phyloP scores from a whole-genome alignment of 1,284 basidiomycete genomes.

The Wallemia ichthyophaga region DNA sequence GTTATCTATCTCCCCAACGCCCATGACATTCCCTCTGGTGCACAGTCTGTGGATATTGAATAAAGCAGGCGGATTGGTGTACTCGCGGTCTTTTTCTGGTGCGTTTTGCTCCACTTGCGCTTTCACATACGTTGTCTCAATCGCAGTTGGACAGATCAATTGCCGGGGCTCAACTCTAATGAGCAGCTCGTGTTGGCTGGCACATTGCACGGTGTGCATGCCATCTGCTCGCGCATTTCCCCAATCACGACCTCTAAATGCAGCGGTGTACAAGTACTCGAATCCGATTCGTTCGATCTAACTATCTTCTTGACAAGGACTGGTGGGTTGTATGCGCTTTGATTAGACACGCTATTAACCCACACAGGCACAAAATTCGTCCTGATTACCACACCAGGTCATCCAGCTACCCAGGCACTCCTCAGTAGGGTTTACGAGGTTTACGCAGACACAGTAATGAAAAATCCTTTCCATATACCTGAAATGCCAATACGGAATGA shows the following conservation, averaged over 20 bases:
- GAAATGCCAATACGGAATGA: slow-evolving; percentile 94
- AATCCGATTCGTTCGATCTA: slow-evolving; percentile 77
- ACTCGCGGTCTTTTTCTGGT: slow-evolving; percentile 14
- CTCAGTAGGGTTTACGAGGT: slow-evolving; percentile 12
- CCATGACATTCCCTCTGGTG: neutral
- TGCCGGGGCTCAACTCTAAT: slow-evolving; percentile 68
- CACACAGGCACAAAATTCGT: slow-evolving; percentile 92
- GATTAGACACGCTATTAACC: no score
- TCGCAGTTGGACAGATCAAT: slow-evolving; percentile 31
- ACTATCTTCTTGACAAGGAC: slow-evolving; percentile 70
- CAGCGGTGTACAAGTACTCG: slow-evolving; percentile 71
- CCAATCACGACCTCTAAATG: slow-evolving; percentile 29
- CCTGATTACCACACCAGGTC: slow-evolving; percentile 46
- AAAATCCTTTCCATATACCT: slow-evolving; percentile 93
- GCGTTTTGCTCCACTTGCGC: no score
- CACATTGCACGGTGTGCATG: slow-evolving; percentile 89
- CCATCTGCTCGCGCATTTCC: slow-evolving; percentile 72
- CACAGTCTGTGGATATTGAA: slow-evolving; percentile 18
- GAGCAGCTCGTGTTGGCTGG: slow-evolving; percentile 91
- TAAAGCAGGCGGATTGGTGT: slow-evolving; percentile 20
- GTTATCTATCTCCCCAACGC: neutral
- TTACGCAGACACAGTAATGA: slow-evolving; percentile 59
- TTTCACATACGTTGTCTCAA: neutral
- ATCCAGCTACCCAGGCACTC: slow-evolving; percentile 22
- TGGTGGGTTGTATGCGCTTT: slow-evolving; percentile 25